phyloP scores from a whole-genome alignment of 306 rosid genomes.

The Chamaecrista fasciculata region DNA sequence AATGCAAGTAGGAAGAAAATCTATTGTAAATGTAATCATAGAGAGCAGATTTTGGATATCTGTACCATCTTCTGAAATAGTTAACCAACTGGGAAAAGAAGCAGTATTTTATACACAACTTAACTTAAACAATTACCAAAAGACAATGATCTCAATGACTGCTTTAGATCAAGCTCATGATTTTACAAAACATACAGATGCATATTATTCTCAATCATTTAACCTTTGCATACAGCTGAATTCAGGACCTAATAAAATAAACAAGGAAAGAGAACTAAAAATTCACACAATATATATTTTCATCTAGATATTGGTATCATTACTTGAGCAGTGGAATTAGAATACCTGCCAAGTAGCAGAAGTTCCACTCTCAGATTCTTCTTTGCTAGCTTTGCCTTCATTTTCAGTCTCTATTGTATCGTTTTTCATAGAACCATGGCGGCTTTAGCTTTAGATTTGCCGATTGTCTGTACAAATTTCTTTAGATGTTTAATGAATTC shows the following conservation, averaged over 20 bases:
- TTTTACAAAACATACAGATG: constrained; percentile 44
- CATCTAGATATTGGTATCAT: constrained; percentile 41
- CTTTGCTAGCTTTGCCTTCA: constrained; percentile 50
- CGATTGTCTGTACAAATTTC: constrained; percentile 86
- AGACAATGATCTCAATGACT: constrained; percentile 18
- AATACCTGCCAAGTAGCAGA: constrained; percentile 42
- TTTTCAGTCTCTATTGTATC: constrained; percentile 45
- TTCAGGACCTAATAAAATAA: constrained; percentile 18
- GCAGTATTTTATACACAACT: background rate
- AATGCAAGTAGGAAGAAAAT: too few relatives aligned
- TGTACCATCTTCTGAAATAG: background rate
- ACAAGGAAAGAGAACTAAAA: constrained; percentile 19
- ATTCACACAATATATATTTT: constrained; percentile 35
- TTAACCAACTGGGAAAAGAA: background rate
- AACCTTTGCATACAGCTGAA: constrained; percentile 44
- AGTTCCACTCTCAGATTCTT: constrained; percentile 57
- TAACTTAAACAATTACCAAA: background rate
- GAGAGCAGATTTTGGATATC: too few relatives aligned
- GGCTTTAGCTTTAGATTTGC: constrained; percentile 70
- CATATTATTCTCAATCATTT: constrained; percentile 36
- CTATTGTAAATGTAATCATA: background rate
- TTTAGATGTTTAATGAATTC: constrained; percentile 89
- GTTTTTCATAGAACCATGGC: constrained; percentile 47
- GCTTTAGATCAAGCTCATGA: constrained; percentile 42
- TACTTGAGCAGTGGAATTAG: constrained; percentile 30